These are phyloP conservation scores for Pyrrhoderma lamaoense DNA, from an alignment of 1,284 basidiomycete species.

Conservation along the genomic window DNA sequence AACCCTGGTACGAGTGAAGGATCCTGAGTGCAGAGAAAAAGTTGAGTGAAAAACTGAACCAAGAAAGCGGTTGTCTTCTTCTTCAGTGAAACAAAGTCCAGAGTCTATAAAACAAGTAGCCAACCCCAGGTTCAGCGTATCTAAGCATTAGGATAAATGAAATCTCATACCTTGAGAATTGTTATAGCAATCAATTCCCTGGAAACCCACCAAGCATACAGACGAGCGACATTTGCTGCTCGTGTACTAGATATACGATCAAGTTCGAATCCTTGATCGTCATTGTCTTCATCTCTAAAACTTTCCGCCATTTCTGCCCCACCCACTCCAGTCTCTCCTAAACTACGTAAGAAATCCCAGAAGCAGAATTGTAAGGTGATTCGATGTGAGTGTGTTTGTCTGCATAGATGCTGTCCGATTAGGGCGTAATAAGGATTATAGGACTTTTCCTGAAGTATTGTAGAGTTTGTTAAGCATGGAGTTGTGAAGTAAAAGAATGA, in stretches of 20 bases:
- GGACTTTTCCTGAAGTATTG: constrained; percentile 77
- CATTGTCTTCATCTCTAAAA: constrained; percentile 35
- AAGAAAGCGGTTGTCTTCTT: constrained; percentile 60
- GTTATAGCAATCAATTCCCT: constrained; percentile 65
- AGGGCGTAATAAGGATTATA: constrained; percentile 98
- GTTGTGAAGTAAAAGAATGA: not conserved
- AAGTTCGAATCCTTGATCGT: constrained; percentile 35
- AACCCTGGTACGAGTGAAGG: constrained; percentile 46
- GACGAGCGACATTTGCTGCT: constrained; percentile 59
- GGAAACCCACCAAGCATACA: constrained; percentile 81
- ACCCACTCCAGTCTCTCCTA: constrained; percentile 81
- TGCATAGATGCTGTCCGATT: constrained; percentile 69
- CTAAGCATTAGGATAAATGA: not conserved
- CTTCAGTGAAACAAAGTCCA: constrained; percentile 76
- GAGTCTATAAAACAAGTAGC: constrained; percentile 46
- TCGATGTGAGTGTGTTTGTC: constrained; percentile 72
- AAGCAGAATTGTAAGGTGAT: constrained; percentile 94
- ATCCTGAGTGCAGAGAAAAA: constrained; percentile 47
- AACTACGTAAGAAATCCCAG: constrained; percentile 94
- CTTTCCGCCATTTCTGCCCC: constrained; percentile 73
- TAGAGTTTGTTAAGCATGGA: too few species aligned
- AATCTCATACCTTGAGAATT: constrained; percentile 80
- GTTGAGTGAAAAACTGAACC: constrained; percentile 54
- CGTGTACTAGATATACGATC: constrained; percentile 55
- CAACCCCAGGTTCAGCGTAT: constrained; percentile 1